Conservation (phyloP, 1,139 yeast species). For the Kodamaea sp. region DNA sequence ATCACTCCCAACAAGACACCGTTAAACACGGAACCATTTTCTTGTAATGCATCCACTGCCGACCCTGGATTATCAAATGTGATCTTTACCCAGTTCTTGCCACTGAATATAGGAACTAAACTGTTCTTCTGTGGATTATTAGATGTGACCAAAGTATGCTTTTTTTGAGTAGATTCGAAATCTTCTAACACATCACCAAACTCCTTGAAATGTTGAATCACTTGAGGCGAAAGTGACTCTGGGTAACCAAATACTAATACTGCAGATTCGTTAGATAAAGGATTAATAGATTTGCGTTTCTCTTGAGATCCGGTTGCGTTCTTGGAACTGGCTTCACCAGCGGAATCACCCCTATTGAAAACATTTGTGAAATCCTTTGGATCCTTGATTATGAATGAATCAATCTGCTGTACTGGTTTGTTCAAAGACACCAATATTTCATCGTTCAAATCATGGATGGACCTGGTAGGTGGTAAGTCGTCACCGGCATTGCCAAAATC, state of each 20-base stretch:
- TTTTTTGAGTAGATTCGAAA: conserved; percentile 44
- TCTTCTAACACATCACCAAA: conserved; percentile 83
- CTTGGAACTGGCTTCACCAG: conserved; percentile 4
- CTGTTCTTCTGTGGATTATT: conserved; percentile 10
- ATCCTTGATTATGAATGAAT: conserved; percentile 44
- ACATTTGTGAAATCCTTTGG: conserved; percentile 49
- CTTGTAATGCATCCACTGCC: conserved; percentile 81
- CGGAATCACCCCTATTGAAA: conserved; percentile 35
- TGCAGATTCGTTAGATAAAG: conserved; percentile 53
- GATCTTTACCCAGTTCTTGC: conserved; percentile 84
- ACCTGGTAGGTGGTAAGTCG: conserved; percentile 61
- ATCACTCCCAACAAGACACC: conserved; percentile 79
- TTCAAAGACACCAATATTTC: conserved; percentile 37
- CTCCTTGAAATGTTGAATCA: conserved; percentile 74
- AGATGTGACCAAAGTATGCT: conserved; percentile 8
- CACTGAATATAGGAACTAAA: conserved; percentile 71
- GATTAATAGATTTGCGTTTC: conserved; percentile 18
- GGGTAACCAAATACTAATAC: conserved; percentile 90
- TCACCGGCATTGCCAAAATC: conserved; percentile 30
- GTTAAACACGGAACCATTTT: conserved; percentile 72
- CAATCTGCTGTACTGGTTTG: conserved; percentile 34
- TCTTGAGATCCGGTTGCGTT: conserved; percentile 4
- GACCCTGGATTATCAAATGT: conserved; percentile 77
- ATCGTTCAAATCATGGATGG: conserved; percentile 58
- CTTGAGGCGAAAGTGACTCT: conserved; percentile 64